Conservation (phyloP, 2,329 filamentous ascomycete species). For the Phyllosticta citrichinensis region DNA sequence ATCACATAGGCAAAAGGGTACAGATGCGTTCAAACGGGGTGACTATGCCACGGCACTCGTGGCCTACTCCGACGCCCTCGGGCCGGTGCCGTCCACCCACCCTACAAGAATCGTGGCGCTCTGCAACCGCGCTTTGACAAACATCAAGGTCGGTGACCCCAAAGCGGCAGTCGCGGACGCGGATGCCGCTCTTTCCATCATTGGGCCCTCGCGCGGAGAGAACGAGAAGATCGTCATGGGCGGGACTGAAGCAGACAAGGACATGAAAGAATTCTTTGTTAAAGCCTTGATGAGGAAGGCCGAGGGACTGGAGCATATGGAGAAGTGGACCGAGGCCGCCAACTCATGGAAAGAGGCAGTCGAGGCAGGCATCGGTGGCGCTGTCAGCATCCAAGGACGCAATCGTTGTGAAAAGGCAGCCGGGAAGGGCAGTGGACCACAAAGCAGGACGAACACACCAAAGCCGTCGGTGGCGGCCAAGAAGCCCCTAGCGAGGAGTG, state of each 20-base stretch:
- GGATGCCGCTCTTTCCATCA: conserved; percentile 67
- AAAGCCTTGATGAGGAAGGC: conserved; percentile 93
- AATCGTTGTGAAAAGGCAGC: conserved; percentile 71
- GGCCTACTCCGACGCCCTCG: conserved; percentile 69
- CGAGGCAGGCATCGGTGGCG: conserved; percentile 75
- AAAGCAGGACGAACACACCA: conserved; percentile 15
- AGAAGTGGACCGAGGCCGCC: conserved; percentile 81
- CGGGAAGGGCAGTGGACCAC: conserved; percentile 32
- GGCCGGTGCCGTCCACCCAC: conserved; percentile 64
- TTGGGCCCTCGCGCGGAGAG: conserved; percentile 69
- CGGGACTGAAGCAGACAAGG: conserved; percentile 51
- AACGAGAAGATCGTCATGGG: conserved; percentile 67
- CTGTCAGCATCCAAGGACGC: conserved; percentile 72
- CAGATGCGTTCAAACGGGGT: conserved; percentile 84
- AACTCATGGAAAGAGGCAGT: conserved; percentile 74
- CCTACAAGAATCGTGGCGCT: conserved; percentile 81
- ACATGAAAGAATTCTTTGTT: conserved; percentile 87
- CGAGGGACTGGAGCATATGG: conserved; percentile 89
- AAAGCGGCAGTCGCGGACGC: conserved; percentile 80
- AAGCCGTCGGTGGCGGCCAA: conserved; percentile 25
- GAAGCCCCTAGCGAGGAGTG: conserved; percentile 20
- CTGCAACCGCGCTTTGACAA: conserved; percentile 82
- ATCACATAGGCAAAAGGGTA: conserved; percentile 68
- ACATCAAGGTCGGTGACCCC: conserved; percentile 82
- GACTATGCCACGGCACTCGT: conserved; percentile 82